These are phyloP conservation scores for Stagonosporopsis rhizophila DNA, from an alignment of 2,329 filamentous ascomycete species.

Conservation along the genomic window DNA sequence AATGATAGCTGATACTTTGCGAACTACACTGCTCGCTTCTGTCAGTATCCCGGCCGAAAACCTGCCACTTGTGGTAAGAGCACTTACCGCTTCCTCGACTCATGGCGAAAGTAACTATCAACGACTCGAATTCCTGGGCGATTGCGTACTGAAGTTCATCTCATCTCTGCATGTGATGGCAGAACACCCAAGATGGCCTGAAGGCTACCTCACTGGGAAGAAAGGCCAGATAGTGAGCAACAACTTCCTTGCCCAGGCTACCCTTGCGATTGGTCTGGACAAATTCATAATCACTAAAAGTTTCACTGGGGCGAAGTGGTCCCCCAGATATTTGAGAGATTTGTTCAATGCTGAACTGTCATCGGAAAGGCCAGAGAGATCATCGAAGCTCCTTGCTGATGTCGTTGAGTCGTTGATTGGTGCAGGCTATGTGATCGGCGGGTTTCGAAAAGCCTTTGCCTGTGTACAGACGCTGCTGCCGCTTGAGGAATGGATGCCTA, in stretches of 20 bases:
- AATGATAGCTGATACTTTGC: conserved; percentile 68
- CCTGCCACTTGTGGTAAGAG: conserved; percentile 66
- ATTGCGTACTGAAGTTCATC: conserved; percentile 79
- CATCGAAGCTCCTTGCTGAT: conserved; percentile 84
- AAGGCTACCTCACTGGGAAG: conserved; percentile 73
- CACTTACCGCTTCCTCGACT: conserved; percentile 72
- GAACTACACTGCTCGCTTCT: conserved; percentile 59
- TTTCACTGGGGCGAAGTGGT: conserved; percentile 78
- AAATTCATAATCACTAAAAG: conserved; percentile 72
- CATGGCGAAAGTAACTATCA: conserved; percentile 74
- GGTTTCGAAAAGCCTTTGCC: conserved; percentile 65
- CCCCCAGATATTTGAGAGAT: conserved; percentile 65
- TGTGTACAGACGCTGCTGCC: conserved; percentile 72
- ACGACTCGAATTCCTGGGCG: conserved; percentile 84
- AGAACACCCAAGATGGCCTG: conserved; percentile 71
- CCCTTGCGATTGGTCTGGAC: conserved; percentile 70
- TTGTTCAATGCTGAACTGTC: conserved; percentile 33
- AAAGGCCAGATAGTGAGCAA: conserved; percentile 80
- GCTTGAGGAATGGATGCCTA: conserved; percentile 55
- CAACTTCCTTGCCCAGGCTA: conserved; percentile 70
- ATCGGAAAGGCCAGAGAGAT: conserved; percentile 55
- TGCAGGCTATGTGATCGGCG: conserved; percentile 73
- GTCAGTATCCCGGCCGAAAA: conserved; percentile 60
- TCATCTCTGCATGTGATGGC: conserved; percentile 70
- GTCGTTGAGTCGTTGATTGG: conserved; percentile 87